These are phyloP conservation scores for Draba incana DNA, from an alignment of 345 rosid genomes.

Conservation along the genomic window DNA sequence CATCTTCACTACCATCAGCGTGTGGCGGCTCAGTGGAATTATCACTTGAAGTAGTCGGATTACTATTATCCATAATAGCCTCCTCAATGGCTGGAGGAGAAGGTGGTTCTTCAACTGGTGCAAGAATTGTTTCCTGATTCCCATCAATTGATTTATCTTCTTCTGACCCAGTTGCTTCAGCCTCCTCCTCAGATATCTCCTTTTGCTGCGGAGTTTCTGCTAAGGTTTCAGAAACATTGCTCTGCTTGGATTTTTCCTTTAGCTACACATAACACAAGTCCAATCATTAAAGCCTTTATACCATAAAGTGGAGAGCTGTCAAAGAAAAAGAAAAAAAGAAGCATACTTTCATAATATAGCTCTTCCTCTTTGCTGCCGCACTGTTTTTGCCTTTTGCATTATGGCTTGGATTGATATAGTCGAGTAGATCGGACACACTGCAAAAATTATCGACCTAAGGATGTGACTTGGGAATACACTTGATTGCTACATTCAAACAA, in stretches of 20 bases:
- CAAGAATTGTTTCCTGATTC: constrained; percentile 49
- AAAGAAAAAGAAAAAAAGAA: neutral
- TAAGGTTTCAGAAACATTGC: constrained; percentile 43
- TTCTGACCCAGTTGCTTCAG: constrained; percentile 44
- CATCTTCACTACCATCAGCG: constrained; percentile 62
- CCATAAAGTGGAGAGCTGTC: neutral
- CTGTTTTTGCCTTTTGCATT: constrained; percentile 73
- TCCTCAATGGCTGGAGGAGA: constrained; percentile 54
- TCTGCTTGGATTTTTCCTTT: constrained; percentile 58
- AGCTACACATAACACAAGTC: constrained; percentile 50
- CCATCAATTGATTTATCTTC: constrained; percentile 39
- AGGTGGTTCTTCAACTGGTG: constrained; percentile 41
- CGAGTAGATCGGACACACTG: constrained; percentile 97
- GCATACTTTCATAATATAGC: constrained; percentile 68
- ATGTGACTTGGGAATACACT: constrained; percentile 28
- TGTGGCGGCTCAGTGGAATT: constrained; percentile 49
- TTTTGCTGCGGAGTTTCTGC: constrained; percentile 48
- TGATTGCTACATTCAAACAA: constrained; percentile 27
- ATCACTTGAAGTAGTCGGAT: constrained; percentile 43
- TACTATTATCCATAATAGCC: constrained; percentile 43
- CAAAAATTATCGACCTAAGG: constrained; percentile 39
- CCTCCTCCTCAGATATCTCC: constrained; percentile 65
- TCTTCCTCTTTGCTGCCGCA: constrained; percentile 66
- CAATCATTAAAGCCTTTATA: constrained; percentile 17
- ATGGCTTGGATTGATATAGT: constrained; percentile 89